Evolutionary conservation across 768 basidiomycete species (phyloP).

Genomic region (Amanita pseudoporphyria): DNA sequence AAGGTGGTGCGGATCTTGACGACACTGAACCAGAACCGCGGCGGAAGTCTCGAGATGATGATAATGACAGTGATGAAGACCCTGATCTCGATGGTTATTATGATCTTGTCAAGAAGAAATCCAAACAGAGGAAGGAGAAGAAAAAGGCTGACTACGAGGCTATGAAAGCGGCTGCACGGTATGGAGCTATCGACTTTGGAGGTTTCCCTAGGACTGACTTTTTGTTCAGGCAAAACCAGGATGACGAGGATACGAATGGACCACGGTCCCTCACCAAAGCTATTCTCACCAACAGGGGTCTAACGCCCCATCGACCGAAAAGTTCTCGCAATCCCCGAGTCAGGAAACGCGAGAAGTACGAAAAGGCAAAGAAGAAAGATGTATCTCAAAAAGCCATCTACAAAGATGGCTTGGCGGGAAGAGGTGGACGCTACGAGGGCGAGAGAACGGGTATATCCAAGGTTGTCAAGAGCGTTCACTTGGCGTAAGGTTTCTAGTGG

Average conservation of each 20-base stretch:
- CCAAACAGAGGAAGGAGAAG: conserved; percentile 61
- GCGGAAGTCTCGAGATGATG: conserved; percentile 24
- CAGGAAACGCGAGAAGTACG: conserved; percentile 91
- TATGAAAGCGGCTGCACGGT: conserved; percentile 47
- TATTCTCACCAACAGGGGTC: conserved; percentile 89
- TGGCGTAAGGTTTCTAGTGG: conserved; percentile 22
- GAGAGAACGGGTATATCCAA: conserved; percentile 91
- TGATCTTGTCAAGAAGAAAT: conserved; percentile 72
- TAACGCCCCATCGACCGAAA: conserved; percentile 86
- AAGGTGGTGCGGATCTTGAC: conserved; percentile 62
- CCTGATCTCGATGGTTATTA: conserved; percentile 72
- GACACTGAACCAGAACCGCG: conserved; percentile 38
- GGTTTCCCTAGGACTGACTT: neutral
- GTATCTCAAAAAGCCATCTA: conserved; percentile 86
- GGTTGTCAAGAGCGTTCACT: conserved; percentile 76
- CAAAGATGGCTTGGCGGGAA: conserved; percentile 72
- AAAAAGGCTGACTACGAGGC: conserved; percentile 81
- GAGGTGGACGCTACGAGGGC: conserved; percentile 73
- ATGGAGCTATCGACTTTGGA: conserved; percentile 16
- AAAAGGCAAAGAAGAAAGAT: conserved; percentile 91
- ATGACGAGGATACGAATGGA: conserved; percentile 37
- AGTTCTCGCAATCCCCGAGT: conserved; percentile 92
- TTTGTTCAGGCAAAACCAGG: conserved; percentile 18
- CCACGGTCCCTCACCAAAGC: conserved; percentile 85
- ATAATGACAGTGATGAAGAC: conserved; percentile 32